Evolutionary conservation across 2,329 filamentous ascomycete genomes (phyloP), one percentile per base, ranked within the genome.

Genomic region (Bipolaris cookei): DNA sequence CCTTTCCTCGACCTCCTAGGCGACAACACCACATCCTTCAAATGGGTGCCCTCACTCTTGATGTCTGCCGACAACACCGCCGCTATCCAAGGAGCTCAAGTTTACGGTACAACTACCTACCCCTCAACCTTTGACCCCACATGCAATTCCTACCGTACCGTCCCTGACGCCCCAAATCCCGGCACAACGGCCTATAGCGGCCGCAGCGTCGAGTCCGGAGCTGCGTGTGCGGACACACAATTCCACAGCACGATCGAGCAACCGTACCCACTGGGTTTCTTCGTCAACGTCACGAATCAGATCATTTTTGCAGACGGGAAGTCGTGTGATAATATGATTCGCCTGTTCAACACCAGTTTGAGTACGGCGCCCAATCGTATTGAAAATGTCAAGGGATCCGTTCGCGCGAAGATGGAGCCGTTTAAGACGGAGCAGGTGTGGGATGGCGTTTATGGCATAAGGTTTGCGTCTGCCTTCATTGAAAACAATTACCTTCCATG

Each of bases 261-360:
- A 28, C 69, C 74, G 0, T 81, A 78, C 55, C 75, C 79, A 0
- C 59, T 83, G 3, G 63, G 66, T 1, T 80, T 83, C 54, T 80
- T 81, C 69, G 67, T 68, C 20, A 84, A 84, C 65, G 73, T 83
- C 43, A 84, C 83, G 3, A 86, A 86, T 64, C 84, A 86, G 67
- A 82, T 83, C 1, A 75, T 74, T 4, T 83, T 82, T 57, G 76
- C 74, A 8, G 72, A 79, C 47, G 73, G 72, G 8, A 67, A 70
- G 41, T 62, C 68, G 0, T 83, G 81, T 68, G 79, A 82, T 48
- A 76, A 79, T 32, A 78, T 80, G 69, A 71, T 77, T 11, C 70
- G 78, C 11, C 56, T 82, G 10, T 83, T 79, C 68, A 78, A 83
- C 59, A 82, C 81, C 0, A 72, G 75, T 1, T 67, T 82, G 2